Conservation (phyloP, 495 filamentous ascomycete genomes). For the Lasiosphaeris hirsuta region DNA sequence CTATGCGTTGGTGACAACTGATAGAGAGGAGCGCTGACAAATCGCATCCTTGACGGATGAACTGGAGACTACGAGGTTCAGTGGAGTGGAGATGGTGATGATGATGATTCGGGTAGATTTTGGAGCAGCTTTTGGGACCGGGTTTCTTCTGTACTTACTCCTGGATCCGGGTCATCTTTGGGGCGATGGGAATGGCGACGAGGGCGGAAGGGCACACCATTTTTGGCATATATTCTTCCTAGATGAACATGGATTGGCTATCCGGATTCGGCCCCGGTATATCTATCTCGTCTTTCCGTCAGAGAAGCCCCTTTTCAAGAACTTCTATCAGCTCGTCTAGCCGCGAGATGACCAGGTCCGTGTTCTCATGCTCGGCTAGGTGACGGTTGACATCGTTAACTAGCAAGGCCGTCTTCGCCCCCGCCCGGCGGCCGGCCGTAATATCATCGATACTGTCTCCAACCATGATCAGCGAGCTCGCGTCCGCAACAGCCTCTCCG, state of each 20-base stretch:
- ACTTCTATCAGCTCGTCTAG: slow-evolving; percentile 70
- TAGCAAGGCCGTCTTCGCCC: slow-evolving; percentile 85
- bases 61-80: too few relatives aligned
- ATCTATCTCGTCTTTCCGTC: slow-evolving; percentile 16
- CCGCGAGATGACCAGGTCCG: slow-evolving; percentile 63
- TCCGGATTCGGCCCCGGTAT: neutral
- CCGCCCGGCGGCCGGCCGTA: slow-evolving; percentile 78
- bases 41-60: too few relatives aligned
- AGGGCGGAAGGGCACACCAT: neutral
- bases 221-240: slow-evolving; percentile 12
- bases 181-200: neutral
- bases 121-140: neutral
- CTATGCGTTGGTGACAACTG: too few relatives aligned
- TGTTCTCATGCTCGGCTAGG: slow-evolving; percentile 71
- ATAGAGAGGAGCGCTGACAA: too few relatives aligned
- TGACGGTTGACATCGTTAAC: slow-evolving; percentile 75
- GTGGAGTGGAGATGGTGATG: too few relatives aligned
- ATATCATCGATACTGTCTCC: slow-evolving; percentile 95
- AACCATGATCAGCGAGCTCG: slow-evolving; percentile 54
- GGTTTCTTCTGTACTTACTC: slow-evolving; percentile 4
- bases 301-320: slow-evolving; percentile 64
- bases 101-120: too few relatives aligned
- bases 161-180: neutral
- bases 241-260: slow-evolving; percentile 8
- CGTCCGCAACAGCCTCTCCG: slow-evolving; percentile 41